Evolutionary conservation across 805 yeast species (phyloP).

Genomic region (Alloascoidea hylecoeti): DNA sequence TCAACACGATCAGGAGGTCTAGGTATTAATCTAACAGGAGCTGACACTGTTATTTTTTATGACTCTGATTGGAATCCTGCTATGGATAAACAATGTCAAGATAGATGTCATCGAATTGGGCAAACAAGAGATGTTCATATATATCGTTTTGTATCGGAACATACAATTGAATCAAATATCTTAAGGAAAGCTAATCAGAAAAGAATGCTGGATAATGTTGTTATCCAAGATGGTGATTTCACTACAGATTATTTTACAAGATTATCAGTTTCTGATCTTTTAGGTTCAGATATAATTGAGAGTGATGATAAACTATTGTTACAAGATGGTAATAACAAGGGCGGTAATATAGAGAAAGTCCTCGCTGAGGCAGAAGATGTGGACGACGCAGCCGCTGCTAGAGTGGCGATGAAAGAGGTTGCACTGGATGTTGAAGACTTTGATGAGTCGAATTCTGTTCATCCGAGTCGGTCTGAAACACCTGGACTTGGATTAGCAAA

Average conservation of each 20-base stretch:
- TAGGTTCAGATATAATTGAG: constrained; percentile 42
- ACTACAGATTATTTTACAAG: constrained; percentile 93
- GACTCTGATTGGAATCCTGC: constrained; percentile 99
- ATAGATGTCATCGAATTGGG: constrained; percentile 97
- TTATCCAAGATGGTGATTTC: constrained; percentile 95
- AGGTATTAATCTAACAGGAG: constrained; percentile 96
- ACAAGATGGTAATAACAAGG: constrained; percentile 7
- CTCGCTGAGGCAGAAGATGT: constrained; percentile 93
- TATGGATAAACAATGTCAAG: constrained; percentile 98
- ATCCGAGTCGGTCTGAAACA: constrained; percentile 14
- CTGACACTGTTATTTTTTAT: constrained; percentile 95
- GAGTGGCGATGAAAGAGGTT: constrained; percentile 73
- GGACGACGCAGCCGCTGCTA: constrained; percentile 65
- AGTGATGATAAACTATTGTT: constrained; percentile 14
- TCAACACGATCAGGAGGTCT: constrained; percentile 97
- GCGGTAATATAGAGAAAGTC: constrained; percentile 35
- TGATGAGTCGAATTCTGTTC: constrained; percentile 26
- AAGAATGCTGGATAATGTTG: constrained; percentile 84
- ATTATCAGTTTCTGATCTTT: constrained; percentile 70
- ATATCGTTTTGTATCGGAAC: constrained; percentile 90
- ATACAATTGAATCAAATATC: constrained; percentile 91
- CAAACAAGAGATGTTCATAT: constrained; percentile 97
- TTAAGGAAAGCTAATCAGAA: constrained; percentile 90
- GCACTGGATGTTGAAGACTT: constrained; percentile 82
- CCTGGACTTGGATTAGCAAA: constrained; percentile 6